Evolutionary conservation across 345 rosid genomes (phyloP).

Genomic region (Salix koriyanagi): DNA sequence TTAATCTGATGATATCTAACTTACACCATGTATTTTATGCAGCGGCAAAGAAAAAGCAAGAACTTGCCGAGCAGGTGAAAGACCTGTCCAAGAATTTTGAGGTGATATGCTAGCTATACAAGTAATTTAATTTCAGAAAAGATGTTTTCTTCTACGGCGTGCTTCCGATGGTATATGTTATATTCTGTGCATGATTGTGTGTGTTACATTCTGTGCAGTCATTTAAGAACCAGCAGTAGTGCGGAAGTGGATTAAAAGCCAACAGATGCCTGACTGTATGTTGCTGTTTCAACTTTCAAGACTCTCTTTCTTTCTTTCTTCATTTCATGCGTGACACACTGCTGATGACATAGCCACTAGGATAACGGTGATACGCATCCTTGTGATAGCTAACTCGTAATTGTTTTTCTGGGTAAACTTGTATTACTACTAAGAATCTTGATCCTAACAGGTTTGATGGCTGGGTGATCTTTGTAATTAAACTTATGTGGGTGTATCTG

Average conservation of each 20-base stretch:
- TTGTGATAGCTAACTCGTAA: no score
- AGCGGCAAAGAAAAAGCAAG: slow-evolving; percentile 56
- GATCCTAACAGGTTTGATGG: no score
- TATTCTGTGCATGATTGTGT: background rate
- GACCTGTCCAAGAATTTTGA: slow-evolving; percentile 37
- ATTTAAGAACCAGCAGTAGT: slow-evolving; percentile 26
- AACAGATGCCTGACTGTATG: background rate
- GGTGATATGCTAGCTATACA: slow-evolving; percentile 12
- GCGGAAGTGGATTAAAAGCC: background rate
- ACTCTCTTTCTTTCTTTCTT: no score
- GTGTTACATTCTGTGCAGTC: slow-evolving; percentile 23
- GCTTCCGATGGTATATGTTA: background rate
- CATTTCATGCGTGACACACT: no score
- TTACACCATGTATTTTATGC: background rate
- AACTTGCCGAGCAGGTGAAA: slow-evolving; percentile 46
- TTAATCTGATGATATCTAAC: background rate
- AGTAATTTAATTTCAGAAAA: background rate
- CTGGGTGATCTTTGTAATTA: no score
- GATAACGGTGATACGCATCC: no score
- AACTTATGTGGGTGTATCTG: no score
- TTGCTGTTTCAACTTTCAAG: background rate
- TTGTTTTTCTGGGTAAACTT: no score
- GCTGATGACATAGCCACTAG: no score
- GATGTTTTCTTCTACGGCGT: background rate
- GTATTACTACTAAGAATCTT: no score